phyloP scores from a whole-genome alignment of 2,329 filamentous ascomycete genomes.

The Aureobasidium sp. region DNA sequence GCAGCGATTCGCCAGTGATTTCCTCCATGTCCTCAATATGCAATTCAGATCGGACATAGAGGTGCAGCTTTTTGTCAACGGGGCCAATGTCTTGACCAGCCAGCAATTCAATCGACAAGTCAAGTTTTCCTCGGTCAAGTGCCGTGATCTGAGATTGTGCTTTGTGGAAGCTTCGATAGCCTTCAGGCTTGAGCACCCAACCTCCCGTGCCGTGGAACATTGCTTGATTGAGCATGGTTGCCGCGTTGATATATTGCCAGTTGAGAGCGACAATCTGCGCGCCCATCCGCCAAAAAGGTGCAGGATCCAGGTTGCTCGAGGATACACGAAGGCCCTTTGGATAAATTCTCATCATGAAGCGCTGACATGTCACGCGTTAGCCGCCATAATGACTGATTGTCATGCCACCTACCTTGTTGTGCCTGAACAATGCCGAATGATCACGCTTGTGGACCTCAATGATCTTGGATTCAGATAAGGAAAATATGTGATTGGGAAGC shows the following conservation, averaged over 20 bases:
- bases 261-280: slow-evolving; percentile 89
- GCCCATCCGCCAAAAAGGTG: slow-evolving; percentile 78
- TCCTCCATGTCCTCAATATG: slow-evolving; percentile 65
- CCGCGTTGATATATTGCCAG: slow-evolving; percentile 85
- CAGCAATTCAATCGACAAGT: slow-evolving; percentile 64
- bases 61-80: slow-evolving; percentile 55
- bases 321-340: slow-evolving; percentile 74
- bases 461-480: slow-evolving; percentile 54
- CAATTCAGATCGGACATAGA: slow-evolving; percentile 71
- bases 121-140: slow-evolving; percentile 38
- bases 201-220: slow-evolving; percentile 80
- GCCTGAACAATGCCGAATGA: slow-evolving; percentile 60
- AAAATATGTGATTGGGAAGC: slow-evolving; percentile 58
- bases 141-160: slow-evolving; percentile 15
- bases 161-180: slow-evolving; percentile 50
- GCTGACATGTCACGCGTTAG: not conserved
- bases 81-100: slow-evolving; percentile 66
- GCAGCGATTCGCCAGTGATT: slow-evolving; percentile 35
- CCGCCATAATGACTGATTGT: not conserved
- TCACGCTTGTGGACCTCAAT: slow-evolving; percentile 59
- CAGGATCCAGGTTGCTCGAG: slow-evolving; percentile 81
- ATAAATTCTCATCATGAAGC: slow-evolving; percentile 72
- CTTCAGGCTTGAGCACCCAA: slow-evolving; percentile 77
- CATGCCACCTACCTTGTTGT: slow-evolving; percentile 50
- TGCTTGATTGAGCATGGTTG: slow-evolving; percentile 92